Percentiles rank a stretch among this genome's conserved stretches.
Conservation (phyloP, 345 rosid species). For the Arabidopsis suecica region DNA sequence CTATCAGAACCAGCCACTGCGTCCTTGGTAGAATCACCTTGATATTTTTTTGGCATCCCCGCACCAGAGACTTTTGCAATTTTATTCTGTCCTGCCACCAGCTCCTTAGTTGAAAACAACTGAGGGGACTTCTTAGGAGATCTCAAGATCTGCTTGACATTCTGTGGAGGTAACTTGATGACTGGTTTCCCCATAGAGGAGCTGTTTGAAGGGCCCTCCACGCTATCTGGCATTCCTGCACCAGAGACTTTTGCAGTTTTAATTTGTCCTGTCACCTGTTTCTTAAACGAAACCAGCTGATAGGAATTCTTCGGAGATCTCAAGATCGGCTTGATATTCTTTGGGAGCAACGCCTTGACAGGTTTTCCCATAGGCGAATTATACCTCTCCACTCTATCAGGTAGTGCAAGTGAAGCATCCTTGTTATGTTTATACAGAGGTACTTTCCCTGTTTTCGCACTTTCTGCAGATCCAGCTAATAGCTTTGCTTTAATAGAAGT, state of each 20-base stretch:
- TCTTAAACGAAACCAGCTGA: conserved; percentile 39
- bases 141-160: conserved; percentile 47
- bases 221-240: conserved; percentile 33
- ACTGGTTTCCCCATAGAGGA: conserved; percentile 49
- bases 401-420: conserved; percentile 44
- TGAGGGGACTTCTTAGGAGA: conserved; percentile 68
- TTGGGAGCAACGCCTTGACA: conserved; percentile 44
- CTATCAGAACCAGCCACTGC: conserved; percentile 47
- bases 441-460: conserved; percentile 43
- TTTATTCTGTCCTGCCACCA: conserved; percentile 53
- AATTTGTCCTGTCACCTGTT: conserved; percentile 49
- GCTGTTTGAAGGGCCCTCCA: conserved; percentile 45
- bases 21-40: conserved; percentile 52
- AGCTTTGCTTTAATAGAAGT: conserved; percentile 41
- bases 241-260: conserved; percentile 52
- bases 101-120: conserved; percentile 41
- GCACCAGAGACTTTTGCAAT: conserved; percentile 49
- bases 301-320: conserved; percentile 68
- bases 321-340: conserved; percentile 48
- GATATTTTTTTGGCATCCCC: conserved; percentile 54
- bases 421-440: conserved; percentile 45
- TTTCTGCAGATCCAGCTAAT: conserved; percentile 38
- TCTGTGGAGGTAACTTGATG: conserved; percentile 45
- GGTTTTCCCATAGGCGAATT: conserved; percentile 47
- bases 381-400: conserved; percentile 43